Base-by-base conservation (phyloP, 768 basidiomycete genomes). In the Nevesoporus exiguus region DNA sequence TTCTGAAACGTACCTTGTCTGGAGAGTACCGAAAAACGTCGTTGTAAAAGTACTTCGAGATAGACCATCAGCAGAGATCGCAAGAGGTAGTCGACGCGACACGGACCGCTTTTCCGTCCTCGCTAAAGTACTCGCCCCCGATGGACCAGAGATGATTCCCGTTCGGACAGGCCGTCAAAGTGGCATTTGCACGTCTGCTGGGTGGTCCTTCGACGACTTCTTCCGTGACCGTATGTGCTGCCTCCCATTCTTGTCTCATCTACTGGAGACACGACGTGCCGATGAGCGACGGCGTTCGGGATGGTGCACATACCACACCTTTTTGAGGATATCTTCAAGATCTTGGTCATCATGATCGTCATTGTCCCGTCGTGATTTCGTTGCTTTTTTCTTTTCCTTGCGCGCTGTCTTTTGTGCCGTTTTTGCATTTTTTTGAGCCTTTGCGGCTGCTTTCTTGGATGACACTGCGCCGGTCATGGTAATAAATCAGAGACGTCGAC, bases 11-110 rank as follows among this genome's bases (percentile, higher is more conserved):
- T 31, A 81, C 84, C 76, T 92, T 92, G 34, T 91, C 90, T 0
- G 92, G 89, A 1, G 85, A 79, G 69, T 95, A 95, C 21, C 93
- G 78, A 68, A 86, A 94, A 0, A 92, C 84, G 60, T 94, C 93
- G 59, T 86, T 89, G 71, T 93, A 93, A 70, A 93, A 91, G 66
- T 91, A 82, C 88, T 90, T 47, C 4, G 21, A 11, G 22, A 2
- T 25, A 5, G 17, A 17, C 1, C 11, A 30, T 58, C 5, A 54
- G 46, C 7, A 29, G 10, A 21, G 11, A 40, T 29, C 15, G 4
- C 11, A 25, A 3, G 15, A 10, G 7, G 22, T 0, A n/a, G 1
- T 15, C 25, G n/a, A 40, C 0, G 13, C 1, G 3, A 14, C 42
- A 66, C 79, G 43, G 58, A 90, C 87, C 14, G 90, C 86, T 66